Evolutionary conservation across 352 stramenopile species (phyloP).

Genomic region (Phytopythium aichiense): DNA sequence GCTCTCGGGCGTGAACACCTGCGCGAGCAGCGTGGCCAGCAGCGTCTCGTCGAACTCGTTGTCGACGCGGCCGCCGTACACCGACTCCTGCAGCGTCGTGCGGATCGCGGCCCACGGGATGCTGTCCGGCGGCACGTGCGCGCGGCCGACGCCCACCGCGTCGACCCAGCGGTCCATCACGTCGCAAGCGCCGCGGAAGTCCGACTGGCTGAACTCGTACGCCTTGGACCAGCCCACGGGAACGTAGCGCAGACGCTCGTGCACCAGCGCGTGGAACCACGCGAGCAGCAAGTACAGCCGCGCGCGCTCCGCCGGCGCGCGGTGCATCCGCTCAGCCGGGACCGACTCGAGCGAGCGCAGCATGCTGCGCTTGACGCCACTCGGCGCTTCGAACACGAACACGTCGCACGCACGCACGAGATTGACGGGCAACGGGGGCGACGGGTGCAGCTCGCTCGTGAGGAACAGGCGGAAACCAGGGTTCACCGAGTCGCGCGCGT

Average conservation of each 20-base stretch:
- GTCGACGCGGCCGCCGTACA: conserved; percentile 98
- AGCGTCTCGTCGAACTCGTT: conserved; percentile 96
- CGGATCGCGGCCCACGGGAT: conserved; percentile 98
- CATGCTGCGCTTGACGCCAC: conserved; percentile 97
- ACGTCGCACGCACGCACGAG: conserved; percentile 96
- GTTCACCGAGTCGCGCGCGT: conserved; percentile 64
- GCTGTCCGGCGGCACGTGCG: conserved; percentile 92
- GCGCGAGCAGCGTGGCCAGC: conserved; percentile 92
- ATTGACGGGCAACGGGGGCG: conserved; percentile 93
- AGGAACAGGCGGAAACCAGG: conserved; percentile 92
- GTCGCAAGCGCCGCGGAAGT: conserved; percentile 96
- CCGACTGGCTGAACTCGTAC: conserved; percentile 99
- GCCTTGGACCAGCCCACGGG: conserved; percentile 97
- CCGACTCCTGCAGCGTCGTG: conserved; percentile 93
- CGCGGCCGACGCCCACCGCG: conserved; percentile 71
- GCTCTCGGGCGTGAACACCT: conserved; percentile 91
- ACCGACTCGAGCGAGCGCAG: conserved; percentile 94
- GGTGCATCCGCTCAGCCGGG: conserved; percentile 89
- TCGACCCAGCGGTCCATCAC: conserved; percentile 98
- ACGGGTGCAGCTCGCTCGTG: conserved; percentile 97
- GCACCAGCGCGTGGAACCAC: conserved; percentile 98
- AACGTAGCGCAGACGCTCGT: conserved; percentile 97
- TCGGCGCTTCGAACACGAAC: conserved; percentile 97
- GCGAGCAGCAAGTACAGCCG: conserved; percentile 96
- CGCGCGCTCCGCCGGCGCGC: conserved; percentile 80